Evolutionary conservation across 305 asterid genomes (phyloP).

Genomic region (Salvia sclarea): DNA sequence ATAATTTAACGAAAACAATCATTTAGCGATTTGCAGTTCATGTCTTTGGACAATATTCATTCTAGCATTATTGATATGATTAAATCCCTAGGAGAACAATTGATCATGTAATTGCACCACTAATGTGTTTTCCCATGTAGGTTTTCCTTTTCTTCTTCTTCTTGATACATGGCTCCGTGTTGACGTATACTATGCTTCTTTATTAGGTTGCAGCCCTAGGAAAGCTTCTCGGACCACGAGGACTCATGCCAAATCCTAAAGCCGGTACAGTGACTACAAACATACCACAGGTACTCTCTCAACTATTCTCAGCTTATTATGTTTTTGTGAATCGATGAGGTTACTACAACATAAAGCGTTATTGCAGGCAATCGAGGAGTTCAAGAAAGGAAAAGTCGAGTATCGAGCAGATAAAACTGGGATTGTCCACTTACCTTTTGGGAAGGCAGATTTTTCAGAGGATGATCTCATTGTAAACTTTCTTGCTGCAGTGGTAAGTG

Average conservation of each 20-base stretch:
- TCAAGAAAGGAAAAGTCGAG: conserved; percentile 97
- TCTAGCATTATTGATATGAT: neutral
- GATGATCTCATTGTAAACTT: conserved; percentile 82
- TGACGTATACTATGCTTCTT: conserved; percentile 24
- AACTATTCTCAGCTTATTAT: conserved; percentile 1
- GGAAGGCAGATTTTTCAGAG: conserved; percentile 82
- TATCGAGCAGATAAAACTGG: conserved; percentile 98
- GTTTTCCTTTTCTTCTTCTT: neutral
- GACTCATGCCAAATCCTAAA: conserved; percentile 97
- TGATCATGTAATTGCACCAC: neutral
- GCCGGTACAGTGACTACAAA: conserved; percentile 96
- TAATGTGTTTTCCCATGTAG: too few relatives aligned
- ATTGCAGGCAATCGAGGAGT: conserved; percentile 88
- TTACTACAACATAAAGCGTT: neutral
- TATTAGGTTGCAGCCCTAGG: conserved; percentile 89
- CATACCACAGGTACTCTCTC: conserved; percentile 76
- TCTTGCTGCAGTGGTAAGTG: conserved; percentile 75
- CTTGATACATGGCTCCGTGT: conserved; percentile 8
- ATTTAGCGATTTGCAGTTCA: neutral
- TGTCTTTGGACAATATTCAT: conserved; percentile 4
- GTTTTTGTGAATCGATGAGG: neutral
- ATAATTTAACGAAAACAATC: neutral
- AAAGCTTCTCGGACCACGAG: conserved; percentile 88
- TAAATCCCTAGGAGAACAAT: neutral
- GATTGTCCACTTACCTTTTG: conserved; percentile 94